phyloP scores from a whole-genome alignment of 179 eudicot genomes.

The Spergularia azorica region DNA sequence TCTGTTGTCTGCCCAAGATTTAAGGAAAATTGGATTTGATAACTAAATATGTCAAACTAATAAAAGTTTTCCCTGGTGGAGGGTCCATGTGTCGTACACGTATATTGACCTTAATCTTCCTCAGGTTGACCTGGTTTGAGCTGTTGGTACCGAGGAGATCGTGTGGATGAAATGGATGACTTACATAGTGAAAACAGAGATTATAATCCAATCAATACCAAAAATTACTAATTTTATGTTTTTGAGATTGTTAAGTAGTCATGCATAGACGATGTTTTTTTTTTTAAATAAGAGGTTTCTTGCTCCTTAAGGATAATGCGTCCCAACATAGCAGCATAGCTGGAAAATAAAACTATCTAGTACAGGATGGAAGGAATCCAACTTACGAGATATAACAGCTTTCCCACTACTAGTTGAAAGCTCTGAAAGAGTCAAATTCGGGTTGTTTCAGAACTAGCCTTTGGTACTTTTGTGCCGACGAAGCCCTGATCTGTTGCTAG shows the following conservation, averaged over 20 bases:
- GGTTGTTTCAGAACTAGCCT: slow-evolving; percentile 21
- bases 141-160: not conserved
- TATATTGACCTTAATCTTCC: not conserved
- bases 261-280: not conserved
- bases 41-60: not conserved
- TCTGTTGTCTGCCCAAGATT: not conserved
- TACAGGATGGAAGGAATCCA: slow-evolving; percentile 6
- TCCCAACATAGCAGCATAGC: not conserved
- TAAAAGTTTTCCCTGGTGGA: not conserved
- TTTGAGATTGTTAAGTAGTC: not conserved
- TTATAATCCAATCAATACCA: not conserved
- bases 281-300: not conserved
- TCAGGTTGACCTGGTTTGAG: not conserved
- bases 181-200: not conserved
- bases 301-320: not conserved
- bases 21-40: not conserved
- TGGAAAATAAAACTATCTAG: not conserved
- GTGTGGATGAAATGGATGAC: not conserved
- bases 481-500: slow-evolving; percentile 15
- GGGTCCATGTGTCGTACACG: not conserved
- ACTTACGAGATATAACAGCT: slow-evolving; percentile 37
- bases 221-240: too few species aligned
- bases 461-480: slow-evolving; percentile 6
- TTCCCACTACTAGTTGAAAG: slow-evolving; percentile 22
- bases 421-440: slow-evolving; percentile 25